Evolutionary conservation across 2,329 filamentous ascomycete genomes (phyloP), one percentile per base, ranked within the genome.

Genomic region (Cadophora malorum): DNA sequence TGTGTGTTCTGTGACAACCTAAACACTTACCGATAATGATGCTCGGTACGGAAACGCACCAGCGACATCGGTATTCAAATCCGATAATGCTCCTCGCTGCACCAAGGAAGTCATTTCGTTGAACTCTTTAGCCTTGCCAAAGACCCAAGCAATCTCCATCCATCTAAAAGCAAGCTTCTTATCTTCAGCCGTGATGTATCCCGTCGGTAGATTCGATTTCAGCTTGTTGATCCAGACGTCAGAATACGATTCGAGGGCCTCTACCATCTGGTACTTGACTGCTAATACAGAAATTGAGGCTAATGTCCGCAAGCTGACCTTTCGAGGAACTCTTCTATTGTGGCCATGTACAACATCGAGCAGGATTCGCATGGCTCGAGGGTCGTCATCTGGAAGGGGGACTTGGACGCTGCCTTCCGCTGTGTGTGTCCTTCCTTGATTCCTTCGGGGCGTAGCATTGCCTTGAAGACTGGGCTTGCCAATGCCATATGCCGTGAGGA

Each of bases 331-430:
- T 14, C 47, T 58, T 16, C 64, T 52, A 19, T 33, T 49, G 0
- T 23, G 28, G 10, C 47, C 33, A 62, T 79, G 78, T 2, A 75
- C 74, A 9, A 80, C 73, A 21, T 72, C 69, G 63, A 79, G 73
- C n/a, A 79, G 41, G 1, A 78, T 67, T 0, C 66, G 60, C 64
- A 80, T 74, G 6, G 61, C 58, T 3, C 25, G 3, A 25, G 41
- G 56, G 12, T 62, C 23, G 52, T 79, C 69, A 53, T 79, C 52
- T n/a, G 55, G 55, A 1, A 66, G 64, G 0, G 31, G 16, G 7
- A 77, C 69, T 63, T 77, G 72, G n/a, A 67, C 55, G 9, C 3
- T 53, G 2, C 70, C 68, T 3, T 21, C 38, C 4, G 47, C 35
- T 33, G 66, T n/a, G 59, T 53, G 0, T 66, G 31, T 7, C 66